These are phyloP conservation scores for Scheffersomyces spartinae DNA, from an alignment of 805 yeast genomes.

Conservation along the genomic window DNA sequence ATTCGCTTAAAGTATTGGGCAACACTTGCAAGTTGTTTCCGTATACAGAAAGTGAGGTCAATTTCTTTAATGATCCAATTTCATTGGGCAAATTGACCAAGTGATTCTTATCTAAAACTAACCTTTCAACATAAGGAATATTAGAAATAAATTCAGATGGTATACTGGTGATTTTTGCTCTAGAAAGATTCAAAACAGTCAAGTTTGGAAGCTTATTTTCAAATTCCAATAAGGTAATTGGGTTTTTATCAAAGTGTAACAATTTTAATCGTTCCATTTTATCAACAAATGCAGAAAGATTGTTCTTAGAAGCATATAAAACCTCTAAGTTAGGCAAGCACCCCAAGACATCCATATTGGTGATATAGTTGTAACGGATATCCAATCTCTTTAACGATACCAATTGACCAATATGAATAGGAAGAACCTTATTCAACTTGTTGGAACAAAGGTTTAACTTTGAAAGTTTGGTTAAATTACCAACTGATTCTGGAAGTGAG, in stretches of 20 bases:
- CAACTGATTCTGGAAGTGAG: conserved; percentile 48
- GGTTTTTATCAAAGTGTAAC: conserved; percentile 71
- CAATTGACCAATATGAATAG: conserved; percentile 41
- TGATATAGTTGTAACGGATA: conserved; percentile 55
- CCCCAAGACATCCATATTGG: conserved; percentile 45
- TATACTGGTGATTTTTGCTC: conserved; percentile 71
- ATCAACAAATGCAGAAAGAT: conserved; percentile 58
- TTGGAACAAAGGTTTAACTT: conserved; percentile 71
- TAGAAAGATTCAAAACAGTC: conserved; percentile 64
- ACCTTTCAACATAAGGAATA: conserved; percentile 56
- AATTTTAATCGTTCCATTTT: conserved; percentile 51
- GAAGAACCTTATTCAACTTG: conserved; percentile 40
- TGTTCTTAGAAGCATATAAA: conserved; percentile 65
- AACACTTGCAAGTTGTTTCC: conserved; percentile 64
- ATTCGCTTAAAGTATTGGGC: conserved; percentile 53
- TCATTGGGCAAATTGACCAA: conserved; percentile 65
- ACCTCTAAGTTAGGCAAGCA: conserved; percentile 53
- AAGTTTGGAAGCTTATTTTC: conserved; percentile 44
- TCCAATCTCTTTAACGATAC: conserved; percentile 58
- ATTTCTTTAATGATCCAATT: conserved; percentile 43
- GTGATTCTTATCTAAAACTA: conserved; percentile 74
- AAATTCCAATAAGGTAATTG: conserved; percentile 59
- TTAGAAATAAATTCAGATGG: conserved; percentile 51
- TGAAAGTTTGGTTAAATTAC: conserved; percentile 47
- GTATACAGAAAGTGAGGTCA: conserved; percentile 58